Evolutionary conservation across 257 asterid species (phyloP).

Genomic region (Ophiorrhiza pumila): DNA sequence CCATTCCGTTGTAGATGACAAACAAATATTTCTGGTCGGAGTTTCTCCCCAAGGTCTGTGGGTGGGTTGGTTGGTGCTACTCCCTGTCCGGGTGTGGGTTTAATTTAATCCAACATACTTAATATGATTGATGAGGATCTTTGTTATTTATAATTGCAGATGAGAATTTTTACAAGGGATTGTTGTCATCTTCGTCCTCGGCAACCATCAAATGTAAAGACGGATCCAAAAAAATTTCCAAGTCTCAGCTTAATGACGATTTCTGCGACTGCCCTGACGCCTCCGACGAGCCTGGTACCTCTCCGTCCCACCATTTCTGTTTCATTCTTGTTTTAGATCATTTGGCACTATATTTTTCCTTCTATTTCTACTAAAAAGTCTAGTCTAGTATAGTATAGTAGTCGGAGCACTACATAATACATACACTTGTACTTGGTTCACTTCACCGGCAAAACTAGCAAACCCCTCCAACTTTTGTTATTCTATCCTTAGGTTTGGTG

Average conservation of each 20-base stretch:
- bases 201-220: conserved; percentile 73
- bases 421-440: too few species aligned
- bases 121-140: not conserved
- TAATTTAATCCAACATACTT: not conserved
- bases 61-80: not conserved
- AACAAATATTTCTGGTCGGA: conserved; percentile 41
- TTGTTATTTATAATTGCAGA: conserved; percentile 38
- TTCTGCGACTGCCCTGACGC: conserved; percentile 96
- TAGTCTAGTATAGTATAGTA: too few species aligned
- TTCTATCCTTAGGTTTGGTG: too few species aligned
- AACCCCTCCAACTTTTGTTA: too few species aligned
- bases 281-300: conserved; percentile 94
- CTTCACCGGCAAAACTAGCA: too few species aligned
- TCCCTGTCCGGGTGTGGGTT: not conserved
- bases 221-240: conserved; percentile 62
- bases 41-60: conserved; percentile 61
- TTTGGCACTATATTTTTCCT: too few species aligned
- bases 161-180: conserved; percentile 55
- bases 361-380: too few species aligned
- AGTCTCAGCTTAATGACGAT: conserved; percentile 84
- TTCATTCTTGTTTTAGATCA: not conserved
- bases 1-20: too few species aligned
- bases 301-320: conserved; percentile 1
- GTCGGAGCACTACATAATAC: too few species aligned
- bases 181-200: conserved; percentile 37